A percentile compares a stretch with the other conserved stretches of the same genome.
These are phyloP conservation scores for Xylaria venustula DNA, from an alignment of 495 filamentous ascomycete genomes.

Conservation along the genomic window DNA sequence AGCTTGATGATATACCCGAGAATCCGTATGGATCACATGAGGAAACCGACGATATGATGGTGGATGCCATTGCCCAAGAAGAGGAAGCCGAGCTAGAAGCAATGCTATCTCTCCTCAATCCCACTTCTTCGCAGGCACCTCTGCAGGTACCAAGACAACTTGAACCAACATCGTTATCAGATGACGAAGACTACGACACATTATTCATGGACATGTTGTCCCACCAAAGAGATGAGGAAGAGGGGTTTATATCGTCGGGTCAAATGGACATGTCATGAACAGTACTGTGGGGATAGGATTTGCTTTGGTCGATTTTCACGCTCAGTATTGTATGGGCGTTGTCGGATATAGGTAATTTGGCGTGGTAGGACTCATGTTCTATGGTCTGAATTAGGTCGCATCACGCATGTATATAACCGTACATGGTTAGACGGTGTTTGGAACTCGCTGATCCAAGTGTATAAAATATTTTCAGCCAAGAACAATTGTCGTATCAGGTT, in stretches of 20 bases:
- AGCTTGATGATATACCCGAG: constrained; percentile 43
- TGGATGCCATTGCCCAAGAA: constrained; percentile 46
- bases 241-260: constrained; percentile 18
- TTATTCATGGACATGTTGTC: constrained; percentile 45
- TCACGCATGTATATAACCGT: constrained; percentile 14
- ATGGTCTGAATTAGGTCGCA: constrained; percentile 19
- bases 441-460: constrained; percentile 17
- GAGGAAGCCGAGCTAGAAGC: constrained; percentile 61
- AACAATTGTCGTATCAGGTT: constrained; percentile 23
- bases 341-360: constrained; percentile 12
- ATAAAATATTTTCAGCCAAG: constrained; percentile 17
- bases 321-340: not conserved
- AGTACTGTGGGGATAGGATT: not conserved
- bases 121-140: constrained; percentile 12
- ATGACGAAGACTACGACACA: constrained; percentile 58
- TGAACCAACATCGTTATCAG: constrained; percentile 34
- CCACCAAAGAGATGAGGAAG: constrained; percentile 19
- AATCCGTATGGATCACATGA: constrained; percentile 34
- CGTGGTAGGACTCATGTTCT: constrained; percentile 21
- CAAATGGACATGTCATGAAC: constrained; percentile 33
- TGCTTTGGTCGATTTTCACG: not conserved
- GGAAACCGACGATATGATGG: constrained; percentile 42
- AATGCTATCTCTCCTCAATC: constrained; percentile 42
- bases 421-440: constrained; percentile 10
- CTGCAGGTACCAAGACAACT: constrained; percentile 17